Percentiles rank a stretch among this genome's conserved stretches.
These are phyloP conservation scores for Cystobasidium ongulense DNA, from an alignment of 768 basidiomycete genomes.

Conservation along the genomic window DNA sequence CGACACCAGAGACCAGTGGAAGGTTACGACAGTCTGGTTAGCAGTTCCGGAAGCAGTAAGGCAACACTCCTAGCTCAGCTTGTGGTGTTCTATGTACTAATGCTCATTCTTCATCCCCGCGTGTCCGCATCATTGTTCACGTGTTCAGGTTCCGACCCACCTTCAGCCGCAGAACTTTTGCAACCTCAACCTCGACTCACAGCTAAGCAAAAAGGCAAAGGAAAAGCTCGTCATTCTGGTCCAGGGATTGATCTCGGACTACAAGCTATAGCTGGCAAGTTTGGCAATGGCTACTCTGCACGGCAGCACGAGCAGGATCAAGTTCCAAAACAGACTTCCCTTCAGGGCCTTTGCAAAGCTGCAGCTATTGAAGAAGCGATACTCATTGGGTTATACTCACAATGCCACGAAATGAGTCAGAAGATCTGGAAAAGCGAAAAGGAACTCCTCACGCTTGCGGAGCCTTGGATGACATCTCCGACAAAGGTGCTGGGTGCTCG, in stretches of 20 bases:
- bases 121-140: too few species aligned
- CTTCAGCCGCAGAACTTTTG: not conserved
- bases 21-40: not conserved
- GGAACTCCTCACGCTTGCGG: not conserved
- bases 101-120: not conserved
- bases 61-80: not conserved
- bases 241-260: not conserved
- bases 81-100: not conserved
- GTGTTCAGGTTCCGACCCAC: not conserved
- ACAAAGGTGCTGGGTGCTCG: not conserved
- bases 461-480: not conserved
- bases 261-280: not conserved
- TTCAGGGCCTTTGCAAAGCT: not conserved
- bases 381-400: constrained; percentile 4
- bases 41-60: not conserved
- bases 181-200: not conserved
- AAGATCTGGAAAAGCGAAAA: not conserved
- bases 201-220: not conserved
- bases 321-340: not conserved
- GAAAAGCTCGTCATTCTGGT: too few species aligned
- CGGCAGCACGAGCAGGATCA: not conserved
- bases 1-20: not conserved
- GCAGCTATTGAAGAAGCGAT: not conserved
- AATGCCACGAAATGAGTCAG: not conserved
- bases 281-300: not conserved